Percentiles rank a stretch among this genome's conserved stretches.
phyloP scores from a whole-genome alignment of 495 filamentous ascomycete species.

The Penicillium coprophilum region DNA sequence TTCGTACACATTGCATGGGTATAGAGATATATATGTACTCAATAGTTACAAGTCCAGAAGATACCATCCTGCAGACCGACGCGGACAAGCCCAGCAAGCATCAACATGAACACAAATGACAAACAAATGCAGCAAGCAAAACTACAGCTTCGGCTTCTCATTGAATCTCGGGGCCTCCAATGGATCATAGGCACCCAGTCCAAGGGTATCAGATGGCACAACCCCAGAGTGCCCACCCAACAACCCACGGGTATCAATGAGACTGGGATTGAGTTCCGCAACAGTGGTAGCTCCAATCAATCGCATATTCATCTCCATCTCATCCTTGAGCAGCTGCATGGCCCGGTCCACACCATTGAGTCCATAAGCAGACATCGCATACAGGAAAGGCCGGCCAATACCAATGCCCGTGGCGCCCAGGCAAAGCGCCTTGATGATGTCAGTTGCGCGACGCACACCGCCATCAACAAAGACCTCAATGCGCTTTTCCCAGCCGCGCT shows the following conservation, averaged over 20 bases:
- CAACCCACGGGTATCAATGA: slow-evolving; percentile 72
- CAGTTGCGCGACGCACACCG: slow-evolving; percentile 83
- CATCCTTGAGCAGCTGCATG: slow-evolving; percentile 93
- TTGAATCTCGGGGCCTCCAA: slow-evolving; percentile 57
- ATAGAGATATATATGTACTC: slow-evolving; percentile 4
- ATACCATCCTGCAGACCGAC: background rate
- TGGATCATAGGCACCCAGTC: slow-evolving; percentile 62
- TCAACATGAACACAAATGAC: background rate
- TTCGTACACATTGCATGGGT: slow-evolving; percentile 7
- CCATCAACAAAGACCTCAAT: slow-evolving; percentile 94
- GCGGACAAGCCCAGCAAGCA: background rate
- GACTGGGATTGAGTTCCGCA: slow-evolving; percentile 70
- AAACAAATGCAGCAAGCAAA: background rate
- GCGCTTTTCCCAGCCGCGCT: slow-evolving; percentile 74
- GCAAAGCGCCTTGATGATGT: slow-evolving; percentile 95
- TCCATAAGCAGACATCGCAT: slow-evolving; percentile 93
- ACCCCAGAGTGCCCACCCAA: slow-evolving; percentile 66
- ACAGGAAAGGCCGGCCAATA: slow-evolving; percentile 92
- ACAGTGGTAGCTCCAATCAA: slow-evolving; percentile 76
- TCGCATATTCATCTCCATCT: slow-evolving; percentile 99
- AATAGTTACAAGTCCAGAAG: background rate
- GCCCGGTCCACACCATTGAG: slow-evolving; percentile 82
- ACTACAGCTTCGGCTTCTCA: slow-evolving; percentile 58
- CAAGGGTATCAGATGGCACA: slow-evolving; percentile 70
- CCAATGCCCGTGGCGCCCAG: slow-evolving; percentile 91